Conservation (phyloP, 2,329 filamentous ascomycete species). For the Polychaeton citri region DNA sequence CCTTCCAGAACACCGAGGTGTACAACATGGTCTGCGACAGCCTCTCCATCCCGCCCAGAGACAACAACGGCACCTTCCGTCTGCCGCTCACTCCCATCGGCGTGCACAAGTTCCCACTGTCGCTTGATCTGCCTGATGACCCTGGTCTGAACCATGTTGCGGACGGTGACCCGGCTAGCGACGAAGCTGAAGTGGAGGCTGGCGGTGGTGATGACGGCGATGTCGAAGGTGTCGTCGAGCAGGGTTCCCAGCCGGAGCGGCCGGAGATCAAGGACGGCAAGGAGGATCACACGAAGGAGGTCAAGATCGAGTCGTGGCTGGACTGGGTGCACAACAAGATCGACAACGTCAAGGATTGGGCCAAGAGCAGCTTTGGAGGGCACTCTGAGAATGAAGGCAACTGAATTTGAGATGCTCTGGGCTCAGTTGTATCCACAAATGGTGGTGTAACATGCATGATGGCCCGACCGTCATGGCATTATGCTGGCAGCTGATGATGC, state of each 20-base stretch:
- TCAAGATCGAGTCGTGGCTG: slow-evolving; percentile 13
- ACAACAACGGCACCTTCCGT: slow-evolving; percentile 75
- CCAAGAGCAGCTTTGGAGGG: slow-evolving; percentile 9
- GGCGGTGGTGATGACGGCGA: slow-evolving; percentile 2
- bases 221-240: background rate
- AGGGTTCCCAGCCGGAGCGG: slow-evolving; percentile 1
- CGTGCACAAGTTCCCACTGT: slow-evolving; percentile 34
- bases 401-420: too few species aligned
- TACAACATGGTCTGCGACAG: slow-evolving; percentile 94
- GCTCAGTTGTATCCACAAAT: too few species aligned
- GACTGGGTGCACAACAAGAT: slow-evolving; percentile 20
- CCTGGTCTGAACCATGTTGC: slow-evolving; percentile 21
- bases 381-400: too few species aligned
- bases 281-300: slow-evolving; percentile 8
- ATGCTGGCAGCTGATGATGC: too few species aligned
- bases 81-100: slow-evolving; percentile 54
- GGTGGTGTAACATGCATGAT: too few species aligned
- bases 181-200: slow-evolving; percentile 1
- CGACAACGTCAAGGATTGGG: slow-evolving; percentile 20
- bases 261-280: slow-evolving; percentile 6
- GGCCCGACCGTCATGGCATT: too few species aligned
- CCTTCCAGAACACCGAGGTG: slow-evolving; percentile 87
- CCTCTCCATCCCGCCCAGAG: slow-evolving; percentile 50
- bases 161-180: background rate
- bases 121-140: slow-evolving; percentile 40